Base-by-base conservation (phyloP, 768 basidiomycete genomes). In the Chalciporus pseudorubinellus region DNA sequence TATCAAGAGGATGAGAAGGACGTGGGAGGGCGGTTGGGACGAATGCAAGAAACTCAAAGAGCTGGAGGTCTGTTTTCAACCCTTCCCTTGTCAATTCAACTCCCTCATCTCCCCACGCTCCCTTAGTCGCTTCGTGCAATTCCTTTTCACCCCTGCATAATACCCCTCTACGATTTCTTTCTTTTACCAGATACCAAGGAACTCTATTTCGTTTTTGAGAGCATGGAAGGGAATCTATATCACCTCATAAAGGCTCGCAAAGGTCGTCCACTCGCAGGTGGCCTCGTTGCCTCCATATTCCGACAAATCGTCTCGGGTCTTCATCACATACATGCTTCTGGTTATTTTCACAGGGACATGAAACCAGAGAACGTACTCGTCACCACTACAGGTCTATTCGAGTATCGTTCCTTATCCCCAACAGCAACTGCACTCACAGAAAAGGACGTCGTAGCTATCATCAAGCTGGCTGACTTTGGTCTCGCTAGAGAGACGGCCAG, bases 311-410 rank as follows among this genome's bases (percentile, higher is more conserved):
- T 92, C 40, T 75, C 82, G 14, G 97, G 97, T 34, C 81, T 99
- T 31, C 77, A 92, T 63, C 97, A 99, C 70, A 92, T 98, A 58
- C 97, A 99, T 70, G 68, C 77, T 13, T 77, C 85, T 26, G 97
- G 95, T 31, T 99, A 95, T 72, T 99, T 99, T 72, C 97, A 99
- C 72, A 90, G 97, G 44, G 97, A 99, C 70, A 97, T 99, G 93
- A 99, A 99, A 72, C 97, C 97, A 33, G 97, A 99, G 70, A 99
- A 99, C 63, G 87, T 98, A 8, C 83, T 99, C 46, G 97, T 99
- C 61, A 98, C 97, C 16, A 98, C 97, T 2, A 97, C 93, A 13
- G 97, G 97, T 18, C 79, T 95, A 46, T 87, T 89, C 59, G 92
- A 97, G 71, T 99, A 99, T 66, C 83, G 82, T 22, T 80, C 90